A percentile compares a stretch with the other conserved stretches of the same genome.
Conservation (phyloP, 305 asterid genomes). For the Fraxinus sp. region DNA sequence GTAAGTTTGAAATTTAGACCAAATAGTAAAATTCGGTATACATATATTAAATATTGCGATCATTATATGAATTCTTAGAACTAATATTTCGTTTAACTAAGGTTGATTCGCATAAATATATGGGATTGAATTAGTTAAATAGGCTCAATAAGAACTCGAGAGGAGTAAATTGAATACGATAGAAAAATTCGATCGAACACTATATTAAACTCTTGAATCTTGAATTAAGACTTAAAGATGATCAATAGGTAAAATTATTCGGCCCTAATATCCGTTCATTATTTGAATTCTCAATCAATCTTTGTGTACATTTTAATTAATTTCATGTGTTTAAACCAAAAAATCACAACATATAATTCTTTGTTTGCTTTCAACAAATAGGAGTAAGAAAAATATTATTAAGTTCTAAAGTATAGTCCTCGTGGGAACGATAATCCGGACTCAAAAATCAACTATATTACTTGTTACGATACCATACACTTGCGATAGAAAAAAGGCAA, state of each 20-base stretch:
- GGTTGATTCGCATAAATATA: too few species aligned
- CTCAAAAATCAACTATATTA: too few species aligned
- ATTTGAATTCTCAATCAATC: neutral
- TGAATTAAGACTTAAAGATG: too few species aligned
- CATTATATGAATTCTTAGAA: too few species aligned
- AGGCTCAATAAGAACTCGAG: too few species aligned
- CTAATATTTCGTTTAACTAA: too few species aligned
- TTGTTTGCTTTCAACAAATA: neutral
- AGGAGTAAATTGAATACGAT: neutral
- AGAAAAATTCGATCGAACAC: neutral
- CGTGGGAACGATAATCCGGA: too few species aligned
- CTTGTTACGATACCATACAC: neutral
- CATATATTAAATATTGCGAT: too few species aligned
- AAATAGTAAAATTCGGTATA: too few species aligned
- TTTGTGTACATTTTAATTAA: neutral
- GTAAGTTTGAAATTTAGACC: too few species aligned
- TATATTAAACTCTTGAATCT: too few species aligned
- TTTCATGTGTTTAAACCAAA: neutral
- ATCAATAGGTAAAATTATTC: neutral
- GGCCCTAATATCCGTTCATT: neutral
- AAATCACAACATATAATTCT: neutral
- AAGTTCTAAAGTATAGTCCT: neutral
- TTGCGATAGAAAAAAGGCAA: neutral
- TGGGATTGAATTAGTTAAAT: too few species aligned
- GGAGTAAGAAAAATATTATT: neutral